phyloP scores from a whole-genome alignment of 2,329 filamentous ascomycete species.

The Trichoderma sp. region DNA sequence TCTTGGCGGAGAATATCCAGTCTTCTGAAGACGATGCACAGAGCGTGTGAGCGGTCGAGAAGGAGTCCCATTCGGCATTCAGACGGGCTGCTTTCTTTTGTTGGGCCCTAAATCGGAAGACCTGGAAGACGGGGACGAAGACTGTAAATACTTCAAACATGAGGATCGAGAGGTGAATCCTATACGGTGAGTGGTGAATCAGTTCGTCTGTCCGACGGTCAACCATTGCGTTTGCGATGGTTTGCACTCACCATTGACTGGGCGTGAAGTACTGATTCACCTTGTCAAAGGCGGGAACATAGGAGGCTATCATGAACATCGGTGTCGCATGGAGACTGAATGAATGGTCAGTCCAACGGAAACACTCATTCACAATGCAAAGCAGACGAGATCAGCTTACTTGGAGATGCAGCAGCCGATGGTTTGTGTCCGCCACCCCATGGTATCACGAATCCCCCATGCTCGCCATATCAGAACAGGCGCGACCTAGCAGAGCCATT shows the following conservation, averaged over 20 bases:
- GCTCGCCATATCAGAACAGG: constrained; percentile 56
- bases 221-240: constrained; percentile 35
- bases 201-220: constrained; percentile 44
- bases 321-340: constrained; percentile 62
- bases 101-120: constrained; percentile 45
- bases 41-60: constrained; percentile 17
- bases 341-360: neutral
- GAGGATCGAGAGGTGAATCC: constrained; percentile 57
- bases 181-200: neutral
- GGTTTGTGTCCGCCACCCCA: constrained; percentile 61
- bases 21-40: constrained; percentile 24
- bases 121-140: constrained; percentile 61
- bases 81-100: constrained; percentile 35
- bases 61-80: constrained; percentile 29
- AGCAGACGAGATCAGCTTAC: constrained; percentile 30
- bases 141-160: constrained; percentile 63
- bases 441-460: constrained; percentile 56
- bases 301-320: constrained; percentile 62
- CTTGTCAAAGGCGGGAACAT: constrained; percentile 50
- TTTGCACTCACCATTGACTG: constrained; percentile 57
- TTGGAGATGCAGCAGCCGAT: constrained; percentile 44
- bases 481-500: constrained; percentile 42
- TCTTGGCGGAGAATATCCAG: constrained; percentile 7
- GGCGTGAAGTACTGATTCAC: constrained; percentile 58
- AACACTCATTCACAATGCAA: rapidly evolving